Conservation (phyloP, 1,139 yeast species). For the Trichomonascaceae sp. region DNA sequence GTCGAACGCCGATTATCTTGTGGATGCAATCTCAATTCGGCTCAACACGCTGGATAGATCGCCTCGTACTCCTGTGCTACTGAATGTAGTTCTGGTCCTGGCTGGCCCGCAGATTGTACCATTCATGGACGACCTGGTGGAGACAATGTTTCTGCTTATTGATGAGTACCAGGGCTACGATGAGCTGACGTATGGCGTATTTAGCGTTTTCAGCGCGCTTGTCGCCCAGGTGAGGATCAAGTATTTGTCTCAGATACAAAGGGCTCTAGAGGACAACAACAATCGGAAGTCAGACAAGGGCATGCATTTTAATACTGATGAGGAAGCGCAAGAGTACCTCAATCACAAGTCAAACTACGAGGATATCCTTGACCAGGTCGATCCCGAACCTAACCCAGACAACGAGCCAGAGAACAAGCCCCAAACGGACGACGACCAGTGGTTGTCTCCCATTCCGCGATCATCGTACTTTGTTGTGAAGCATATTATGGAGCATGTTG, state of each 20-base stretch:
- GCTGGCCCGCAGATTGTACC: slow-evolving; percentile 57
- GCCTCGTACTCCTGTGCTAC: slow-evolving; percentile 59
- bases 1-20: slow-evolving; percentile 65
- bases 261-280: not conserved
- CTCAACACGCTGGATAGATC: slow-evolving; percentile 57
- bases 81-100: slow-evolving; percentile 51
- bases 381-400: not conserved
- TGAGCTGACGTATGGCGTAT: slow-evolving; percentile 58
- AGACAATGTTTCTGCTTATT: slow-evolving; percentile 59
- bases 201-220: slow-evolving; percentile 55
- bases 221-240: slow-evolving; percentile 31
- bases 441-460: slow-evolving; percentile 57
- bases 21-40: slow-evolving; percentile 60
- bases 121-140: slow-evolving; percentile 58
- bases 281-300: not conserved
- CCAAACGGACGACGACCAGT: slow-evolving; percentile 26
- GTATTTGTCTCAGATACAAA: not conserved
- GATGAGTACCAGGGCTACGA: slow-evolving; percentile 80
- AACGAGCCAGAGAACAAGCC: slow-evolving; percentile 9
- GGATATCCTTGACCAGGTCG: not conserved
- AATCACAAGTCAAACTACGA: not conserved
- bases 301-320: not conserved
- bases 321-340: not conserved
- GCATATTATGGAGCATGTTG: slow-evolving; percentile 55
- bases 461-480: slow-evolving; percentile 44